Percentiles rank a stretch among this genome's conserved stretches.
These are phyloP conservation scores for Podospora bellae-mahoneyi DNA, from an alignment of 495 filamentous ascomycete genomes.

Conservation along the genomic window DNA sequence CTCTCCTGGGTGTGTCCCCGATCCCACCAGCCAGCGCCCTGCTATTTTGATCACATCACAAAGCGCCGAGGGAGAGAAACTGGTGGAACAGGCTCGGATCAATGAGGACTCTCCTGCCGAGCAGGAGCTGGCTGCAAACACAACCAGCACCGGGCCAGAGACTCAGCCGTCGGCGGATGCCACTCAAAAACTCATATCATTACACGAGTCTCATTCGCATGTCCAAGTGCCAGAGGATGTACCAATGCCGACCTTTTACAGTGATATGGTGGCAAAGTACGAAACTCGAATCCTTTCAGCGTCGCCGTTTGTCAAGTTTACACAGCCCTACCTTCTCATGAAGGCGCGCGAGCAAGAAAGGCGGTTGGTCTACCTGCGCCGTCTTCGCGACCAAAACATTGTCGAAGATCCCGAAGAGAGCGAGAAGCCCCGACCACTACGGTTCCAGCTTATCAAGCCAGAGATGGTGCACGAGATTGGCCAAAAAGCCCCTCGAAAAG, in stretches of 20 bases:
- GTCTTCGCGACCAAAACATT: constrained; percentile 74
- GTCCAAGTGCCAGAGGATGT: constrained; percentile 73
- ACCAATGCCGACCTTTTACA: constrained; percentile 87
- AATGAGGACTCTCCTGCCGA: constrained; percentile 6
- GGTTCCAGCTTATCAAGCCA: constrained; percentile 85
- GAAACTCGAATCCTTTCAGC: constrained; percentile 90
- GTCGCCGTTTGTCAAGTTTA: constrained; percentile 93
- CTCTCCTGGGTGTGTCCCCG: background rate
- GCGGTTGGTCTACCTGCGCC: constrained; percentile 71
- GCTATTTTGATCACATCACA: constrained; percentile 26
- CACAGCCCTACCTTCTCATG: constrained; percentile 89
- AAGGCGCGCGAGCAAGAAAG: constrained; percentile 86
- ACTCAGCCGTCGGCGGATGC: constrained; percentile 17
- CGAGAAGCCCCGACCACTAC: constrained; percentile 60
- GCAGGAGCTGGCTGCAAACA: constrained; percentile 14
- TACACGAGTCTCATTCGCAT: constrained; percentile 44
- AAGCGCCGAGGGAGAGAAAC: constrained; percentile 25
- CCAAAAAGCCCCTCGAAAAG: constrained; percentile 71
- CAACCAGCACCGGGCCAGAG: background rate
- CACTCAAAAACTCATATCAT: constrained; percentile 37
- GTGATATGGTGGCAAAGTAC: constrained; percentile 89
- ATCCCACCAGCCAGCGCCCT: constrained; percentile 9
- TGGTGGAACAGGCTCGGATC: constrained; percentile 8
- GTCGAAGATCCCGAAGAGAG: constrained; percentile 51
- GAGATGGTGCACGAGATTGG: constrained; percentile 87